Percentiles rank a stretch among this genome's conserved stretches.
Evolutionary conservation across 257 asterid genomes (phyloP).

Genomic region (Solanum sparsipilum): DNA sequence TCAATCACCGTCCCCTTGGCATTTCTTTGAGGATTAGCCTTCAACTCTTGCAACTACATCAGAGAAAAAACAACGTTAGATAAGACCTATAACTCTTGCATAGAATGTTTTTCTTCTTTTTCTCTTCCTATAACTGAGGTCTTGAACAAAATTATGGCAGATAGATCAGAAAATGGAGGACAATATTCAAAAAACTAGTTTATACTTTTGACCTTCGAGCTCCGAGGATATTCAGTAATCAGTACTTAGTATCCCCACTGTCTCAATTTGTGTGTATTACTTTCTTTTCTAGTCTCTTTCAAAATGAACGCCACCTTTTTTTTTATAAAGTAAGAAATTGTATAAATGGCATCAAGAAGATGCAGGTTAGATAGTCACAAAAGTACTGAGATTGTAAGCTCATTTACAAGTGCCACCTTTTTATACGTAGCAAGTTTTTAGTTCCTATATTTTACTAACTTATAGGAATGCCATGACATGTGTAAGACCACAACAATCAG

Average conservation of each 20-base stretch:
- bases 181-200: neutral
- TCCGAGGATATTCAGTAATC: neutral
- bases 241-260: neutral
- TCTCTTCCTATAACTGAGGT: neutral
- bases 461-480: neutral
- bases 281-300: neutral
- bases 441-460: neutral
- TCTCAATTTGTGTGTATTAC: neutral
- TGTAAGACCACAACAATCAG: neutral
- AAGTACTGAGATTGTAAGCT: neutral
- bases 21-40: constrained; percentile 90
- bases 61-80: neutral
- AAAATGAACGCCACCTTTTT: neutral
- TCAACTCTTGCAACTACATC: constrained; percentile 86
- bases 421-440: neutral
- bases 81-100: neutral
- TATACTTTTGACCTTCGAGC: neutral
- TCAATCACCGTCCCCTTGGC: constrained; percentile 96
- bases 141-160: neutral
- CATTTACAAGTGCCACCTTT: neutral
- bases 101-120: neutral
- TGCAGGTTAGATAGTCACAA: neutral
- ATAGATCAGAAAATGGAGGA: neutral
- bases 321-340: neutral
- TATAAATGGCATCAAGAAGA: neutral